These are phyloP conservation scores for Amanita phalloides DNA, from an alignment of 768 basidiomycete genomes.

Conservation along the genomic window DNA sequence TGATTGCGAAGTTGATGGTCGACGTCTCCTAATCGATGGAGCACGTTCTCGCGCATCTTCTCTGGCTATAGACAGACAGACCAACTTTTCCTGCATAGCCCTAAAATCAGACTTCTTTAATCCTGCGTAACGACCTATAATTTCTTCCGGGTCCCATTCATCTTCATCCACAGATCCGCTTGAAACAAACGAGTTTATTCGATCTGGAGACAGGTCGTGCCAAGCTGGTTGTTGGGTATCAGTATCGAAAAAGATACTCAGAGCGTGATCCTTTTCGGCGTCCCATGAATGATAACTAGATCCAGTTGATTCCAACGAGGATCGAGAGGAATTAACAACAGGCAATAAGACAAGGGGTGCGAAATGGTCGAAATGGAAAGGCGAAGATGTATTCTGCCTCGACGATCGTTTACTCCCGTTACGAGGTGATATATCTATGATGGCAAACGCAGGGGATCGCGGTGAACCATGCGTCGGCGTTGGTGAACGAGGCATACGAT, in stretches of 20 bases:
- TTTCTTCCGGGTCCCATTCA: constrained; percentile 52
- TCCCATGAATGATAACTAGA: constrained; percentile 85
- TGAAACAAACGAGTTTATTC: constrained; percentile 34
- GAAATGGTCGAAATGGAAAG: constrained; percentile 39
- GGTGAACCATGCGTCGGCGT: constrained; percentile 54
- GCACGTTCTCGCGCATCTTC: constrained; percentile 52
- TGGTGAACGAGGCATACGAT: constrained; percentile 39
- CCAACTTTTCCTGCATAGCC: constrained; percentile 66
- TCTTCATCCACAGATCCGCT: constrained; percentile 33
- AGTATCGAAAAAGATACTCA: constrained; percentile 42
- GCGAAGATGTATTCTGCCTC: constrained; percentile 42
- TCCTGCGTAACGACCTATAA: constrained; percentile 55
- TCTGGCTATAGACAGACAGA: constrained; percentile 51
- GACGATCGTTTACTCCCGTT: constrained; percentile 39
- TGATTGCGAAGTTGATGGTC: constrained; percentile 79
- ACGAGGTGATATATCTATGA: constrained; percentile 31
- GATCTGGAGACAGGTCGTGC: constrained; percentile 45
- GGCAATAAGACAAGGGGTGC: constrained; percentile 61
- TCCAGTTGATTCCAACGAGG: constrained; percentile 70
- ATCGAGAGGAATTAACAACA: constrained; percentile 63
- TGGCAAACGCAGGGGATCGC: constrained; percentile 45
- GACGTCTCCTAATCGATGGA: constrained; percentile 58
- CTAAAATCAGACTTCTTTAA: constrained; percentile 61
- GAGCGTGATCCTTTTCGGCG: constrained; percentile 43
- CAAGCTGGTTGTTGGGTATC: constrained; percentile 40